Evolutionary conservation across 352 stramenopile species (phyloP).

Genomic region (Phytopythium vexans): DNA sequence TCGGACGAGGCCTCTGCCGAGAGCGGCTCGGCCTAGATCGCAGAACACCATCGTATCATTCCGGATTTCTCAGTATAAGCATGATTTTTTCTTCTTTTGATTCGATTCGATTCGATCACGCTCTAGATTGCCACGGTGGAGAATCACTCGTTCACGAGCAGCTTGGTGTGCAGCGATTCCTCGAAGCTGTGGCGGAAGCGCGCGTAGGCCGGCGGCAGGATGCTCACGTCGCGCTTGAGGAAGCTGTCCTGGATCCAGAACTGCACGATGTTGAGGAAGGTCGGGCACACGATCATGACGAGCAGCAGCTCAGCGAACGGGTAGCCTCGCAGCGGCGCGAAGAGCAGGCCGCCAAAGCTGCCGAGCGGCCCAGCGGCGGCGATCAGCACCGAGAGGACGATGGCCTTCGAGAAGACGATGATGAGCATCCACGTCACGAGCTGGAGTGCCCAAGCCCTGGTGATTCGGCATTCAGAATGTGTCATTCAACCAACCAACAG

Average conservation of each 20-base stretch:
- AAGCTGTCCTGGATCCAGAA: conserved; percentile 88
- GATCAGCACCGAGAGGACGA: conserved; percentile 73
- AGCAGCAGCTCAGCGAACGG: conserved; percentile 70
- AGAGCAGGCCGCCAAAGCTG: conserved; percentile 58
- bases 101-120: not conserved
- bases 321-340: conserved; percentile 53
- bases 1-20: not conserved
- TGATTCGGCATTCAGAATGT: conserved; percentile 1
- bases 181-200: conserved; percentile 65
- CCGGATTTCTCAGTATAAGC: too few species aligned
- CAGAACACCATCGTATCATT: not conserved
- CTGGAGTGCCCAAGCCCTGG: conserved; percentile 55
- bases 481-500: not conserved
- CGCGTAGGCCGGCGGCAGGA: conserved; percentile 52
- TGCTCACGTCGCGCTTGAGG: conserved; percentile 72
- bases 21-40: not conserved
- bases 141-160: conserved; percentile 35
- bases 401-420: conserved; percentile 78
- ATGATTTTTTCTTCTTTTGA: not conserved
- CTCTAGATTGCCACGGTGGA: too few species aligned
- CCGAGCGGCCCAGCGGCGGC: conserved; percentile 42
- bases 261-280: conserved; percentile 81
- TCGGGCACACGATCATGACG: conserved; percentile 82
- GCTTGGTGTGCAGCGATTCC: conserved; percentile 61
- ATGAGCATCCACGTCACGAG: conserved; percentile 63